phyloP scores from a whole-genome alignment of 139 green algal genomes.

The Gonium pectorale region DNA sequence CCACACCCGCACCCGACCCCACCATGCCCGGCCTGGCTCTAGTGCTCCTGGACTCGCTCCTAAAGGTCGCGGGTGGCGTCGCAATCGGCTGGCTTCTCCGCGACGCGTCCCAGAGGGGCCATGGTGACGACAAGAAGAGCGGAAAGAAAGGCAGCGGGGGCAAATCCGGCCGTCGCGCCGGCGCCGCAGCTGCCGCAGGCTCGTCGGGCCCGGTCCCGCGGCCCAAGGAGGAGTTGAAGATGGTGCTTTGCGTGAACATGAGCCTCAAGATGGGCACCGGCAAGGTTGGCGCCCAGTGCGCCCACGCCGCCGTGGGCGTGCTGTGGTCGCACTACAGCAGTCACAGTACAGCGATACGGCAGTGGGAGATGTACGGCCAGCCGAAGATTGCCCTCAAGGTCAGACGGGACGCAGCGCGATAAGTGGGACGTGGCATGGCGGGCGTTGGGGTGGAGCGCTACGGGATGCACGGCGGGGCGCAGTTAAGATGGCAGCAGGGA shows the following conservation, averaged over 20 bases:
- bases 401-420: background rate
- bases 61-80: conserved; percentile 54
- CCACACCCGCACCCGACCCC: background rate
- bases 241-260: conserved; percentile 78
- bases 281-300: conserved; percentile 88
- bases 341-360: conserved; percentile 57
- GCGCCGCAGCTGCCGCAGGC: background rate
- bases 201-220: conserved; percentile 11
- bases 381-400: conserved; percentile 87
- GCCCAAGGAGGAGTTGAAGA: conserved; percentile 65
- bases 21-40: conserved; percentile 20
- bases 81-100: conserved; percentile 33
- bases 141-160: background rate
- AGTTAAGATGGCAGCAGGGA: too few species aligned
- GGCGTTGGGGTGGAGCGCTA: too few species aligned
- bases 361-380: conserved; percentile 81
- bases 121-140: background rate
- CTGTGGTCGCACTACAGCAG: conserved; percentile 60
- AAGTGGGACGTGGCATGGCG: too few species aligned
- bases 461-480: too few species aligned
- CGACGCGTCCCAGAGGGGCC: conserved; percentile 3
- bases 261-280: conserved; percentile 82
- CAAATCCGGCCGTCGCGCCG: background rate
- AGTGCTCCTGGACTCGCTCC: conserved; percentile 27
- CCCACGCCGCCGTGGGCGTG: conserved; percentile 84